Evolutionary conservation across 495 filamentous ascomycete species (phyloP).

Genomic region (Talaromyces adpressus): DNA sequence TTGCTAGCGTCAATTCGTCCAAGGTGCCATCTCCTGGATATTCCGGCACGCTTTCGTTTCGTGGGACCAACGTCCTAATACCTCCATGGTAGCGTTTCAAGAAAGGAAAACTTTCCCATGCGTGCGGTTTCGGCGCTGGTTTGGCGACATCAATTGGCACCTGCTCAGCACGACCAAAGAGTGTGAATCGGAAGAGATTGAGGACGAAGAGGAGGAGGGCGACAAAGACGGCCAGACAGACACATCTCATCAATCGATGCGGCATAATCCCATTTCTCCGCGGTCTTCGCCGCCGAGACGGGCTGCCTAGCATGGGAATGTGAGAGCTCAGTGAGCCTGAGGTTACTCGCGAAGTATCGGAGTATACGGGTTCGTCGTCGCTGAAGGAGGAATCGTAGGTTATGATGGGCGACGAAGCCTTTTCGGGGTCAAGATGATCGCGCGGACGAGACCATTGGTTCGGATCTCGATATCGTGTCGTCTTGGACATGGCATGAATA

Average conservation of each 20-base stretch:
- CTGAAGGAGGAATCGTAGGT: conserved; percentile 20
- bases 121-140: conserved; percentile 50
- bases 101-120: conserved; percentile 79
- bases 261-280: conserved; percentile 49
- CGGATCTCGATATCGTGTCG: conserved; percentile 7
- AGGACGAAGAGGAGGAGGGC: conserved; percentile 67
- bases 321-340: conserved; percentile 43
- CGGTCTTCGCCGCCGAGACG: conserved; percentile 26
- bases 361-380: conserved; percentile 14
- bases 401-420: conserved; percentile 6
- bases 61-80: conserved; percentile 55
- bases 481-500: conserved; percentile 7
- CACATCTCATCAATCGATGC: conserved; percentile 59
- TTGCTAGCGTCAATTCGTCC: conserved; percentile 18
- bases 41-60: conserved; percentile 60
- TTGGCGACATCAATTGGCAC: conserved; percentile 50
- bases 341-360: conserved; percentile 40
- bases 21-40: conserved; percentile 54
- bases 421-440: conserved; percentile 22
- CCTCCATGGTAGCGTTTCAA: conserved; percentile 81
- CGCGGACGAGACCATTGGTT: conserved; percentile 6
- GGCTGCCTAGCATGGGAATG: conserved; percentile 47
- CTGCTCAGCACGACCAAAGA: conserved; percentile 51
- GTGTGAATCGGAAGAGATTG: conserved; percentile 60
- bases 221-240: conserved; percentile 61